phyloP scores from a whole-genome alignment of 2,329 filamentous ascomycete genomes.

The Colletotrichum sidae region DNA sequence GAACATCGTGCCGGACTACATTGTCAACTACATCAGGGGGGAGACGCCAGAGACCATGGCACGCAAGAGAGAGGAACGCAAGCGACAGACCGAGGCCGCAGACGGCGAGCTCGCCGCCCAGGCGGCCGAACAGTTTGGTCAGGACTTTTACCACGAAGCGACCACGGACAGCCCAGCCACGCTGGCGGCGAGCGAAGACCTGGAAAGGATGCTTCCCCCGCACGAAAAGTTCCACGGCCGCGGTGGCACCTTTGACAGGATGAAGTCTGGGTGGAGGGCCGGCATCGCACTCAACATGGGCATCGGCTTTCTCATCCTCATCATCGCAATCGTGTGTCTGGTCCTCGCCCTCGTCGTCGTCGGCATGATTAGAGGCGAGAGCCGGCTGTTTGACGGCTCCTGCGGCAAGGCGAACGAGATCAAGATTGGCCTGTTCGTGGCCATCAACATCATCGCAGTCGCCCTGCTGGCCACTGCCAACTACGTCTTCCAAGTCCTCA shows the following conservation, averaged over 20 bases:
- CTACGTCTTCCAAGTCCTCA: slow-evolving; percentile 66
- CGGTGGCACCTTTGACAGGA: slow-evolving; percentile 42
- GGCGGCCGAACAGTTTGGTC: slow-evolving; percentile 2
- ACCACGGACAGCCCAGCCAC: slow-evolving; percentile 26
- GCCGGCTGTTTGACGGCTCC: slow-evolving; percentile 52
- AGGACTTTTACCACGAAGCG: slow-evolving; percentile 31
- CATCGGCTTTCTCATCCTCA: slow-evolving; percentile 51
- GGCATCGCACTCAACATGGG: slow-evolving; percentile 58
- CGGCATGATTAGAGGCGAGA: slow-evolving; percentile 48
- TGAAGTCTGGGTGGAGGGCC: slow-evolving; percentile 59
- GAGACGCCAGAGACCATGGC: slow-evolving; percentile 66
- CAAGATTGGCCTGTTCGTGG: slow-evolving; percentile 55
- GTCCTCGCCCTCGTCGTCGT: slow-evolving; percentile 51
- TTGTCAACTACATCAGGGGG: slow-evolving; percentile 65
- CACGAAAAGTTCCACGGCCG: slow-evolving; percentile 38
- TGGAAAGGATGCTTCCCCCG: slow-evolving; percentile 31
- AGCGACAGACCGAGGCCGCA: slow-evolving; percentile 44
- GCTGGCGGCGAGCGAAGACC: slow-evolving; percentile 27
- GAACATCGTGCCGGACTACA: slow-evolving; percentile 66
- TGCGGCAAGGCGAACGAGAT: slow-evolving; percentile 52
- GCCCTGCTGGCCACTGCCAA: slow-evolving; percentile 61
- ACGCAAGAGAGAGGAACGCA: slow-evolving; percentile 52
- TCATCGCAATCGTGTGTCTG: slow-evolving; percentile 53
- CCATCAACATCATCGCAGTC: slow-evolving; percentile 57
- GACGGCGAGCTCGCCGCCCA: slow-evolving; percentile 43